A percentile compares a stretch with the other conserved stretches of the same genome.
These are phyloP conservation scores for Laguncularia racemosa DNA, from an alignment of 345 rosid species.

Conservation along the genomic window DNA sequence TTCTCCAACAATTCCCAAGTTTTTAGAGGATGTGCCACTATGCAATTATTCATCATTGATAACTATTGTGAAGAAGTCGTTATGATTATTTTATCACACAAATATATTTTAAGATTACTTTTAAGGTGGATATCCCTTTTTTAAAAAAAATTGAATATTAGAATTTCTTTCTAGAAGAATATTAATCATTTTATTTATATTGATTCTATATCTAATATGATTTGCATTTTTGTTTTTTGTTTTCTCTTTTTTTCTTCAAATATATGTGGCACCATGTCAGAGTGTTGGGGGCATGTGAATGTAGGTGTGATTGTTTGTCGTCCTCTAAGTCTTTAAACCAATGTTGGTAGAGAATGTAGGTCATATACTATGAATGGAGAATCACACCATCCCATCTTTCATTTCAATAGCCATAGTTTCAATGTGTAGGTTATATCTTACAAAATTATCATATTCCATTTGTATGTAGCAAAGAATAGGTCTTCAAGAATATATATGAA, in stretches of 20 bases:
- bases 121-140: no score
- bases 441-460: no score
- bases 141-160: no score
- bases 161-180: no score
- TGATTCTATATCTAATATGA: background rate
- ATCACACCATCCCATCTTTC: constrained; percentile 42
- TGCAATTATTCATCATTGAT: no score
- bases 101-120: no score
- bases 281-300: constrained; percentile 61
- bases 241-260: constrained; percentile 45
- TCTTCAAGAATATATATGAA: no score
- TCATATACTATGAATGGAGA: constrained; percentile 40
- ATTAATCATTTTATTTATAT: background rate
- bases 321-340: constrained; percentile 58
- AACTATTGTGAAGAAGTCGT: no score
- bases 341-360: constrained; percentile 77
- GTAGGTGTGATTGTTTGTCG: constrained; percentile 83
- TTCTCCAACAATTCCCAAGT: no score
- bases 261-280: constrained; percentile 38
- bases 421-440: constrained; percentile 29
- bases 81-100: no score
- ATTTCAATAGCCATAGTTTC: constrained; percentile 80
- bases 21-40: no score
- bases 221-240: constrained; percentile 11
- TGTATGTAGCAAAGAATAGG: no score